phyloP scores from a whole-genome alignment of 331 rosid genomes.

The Acacia pycnantha region DNA sequence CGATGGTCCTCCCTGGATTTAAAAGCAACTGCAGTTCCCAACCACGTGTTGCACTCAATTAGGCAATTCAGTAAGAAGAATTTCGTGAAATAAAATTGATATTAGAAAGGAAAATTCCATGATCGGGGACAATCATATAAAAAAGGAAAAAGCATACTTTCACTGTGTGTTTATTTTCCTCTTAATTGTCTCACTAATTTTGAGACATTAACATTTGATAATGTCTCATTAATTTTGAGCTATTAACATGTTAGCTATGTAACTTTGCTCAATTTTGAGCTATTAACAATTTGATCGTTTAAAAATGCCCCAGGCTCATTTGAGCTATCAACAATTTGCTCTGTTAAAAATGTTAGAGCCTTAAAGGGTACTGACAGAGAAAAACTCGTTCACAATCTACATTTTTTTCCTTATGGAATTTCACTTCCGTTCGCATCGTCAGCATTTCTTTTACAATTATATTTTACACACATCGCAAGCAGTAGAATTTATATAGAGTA shows the following conservation, averaged over 20 bases:
- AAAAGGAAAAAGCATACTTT: no score
- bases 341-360: no score
- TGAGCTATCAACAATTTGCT: no score
- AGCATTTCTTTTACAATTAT: neutral
- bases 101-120: neutral
- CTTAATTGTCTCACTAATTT: no score
- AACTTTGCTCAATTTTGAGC: no score
- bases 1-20: slow-evolving; percentile 49
- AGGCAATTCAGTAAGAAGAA: neutral
- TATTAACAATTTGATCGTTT: no score
- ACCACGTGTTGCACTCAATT: neutral
- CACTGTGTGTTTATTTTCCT: no score
- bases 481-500: neutral
- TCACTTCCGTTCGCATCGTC: neutral
- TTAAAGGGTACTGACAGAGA: no score
- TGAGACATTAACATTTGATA: no score
- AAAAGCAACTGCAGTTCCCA: slow-evolving; percentile 38
- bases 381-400: neutral
- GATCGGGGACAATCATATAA: neutral
- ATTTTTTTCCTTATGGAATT: neutral
- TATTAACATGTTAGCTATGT: no score
- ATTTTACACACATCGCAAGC: neutral
- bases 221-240: no score
- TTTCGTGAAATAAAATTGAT: neutral
- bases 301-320: no score